These are phyloP conservation scores for Neofusicoccum sp. DNA, from an alignment of 2,329 filamentous ascomycete species.

Conservation along the genomic window DNA sequence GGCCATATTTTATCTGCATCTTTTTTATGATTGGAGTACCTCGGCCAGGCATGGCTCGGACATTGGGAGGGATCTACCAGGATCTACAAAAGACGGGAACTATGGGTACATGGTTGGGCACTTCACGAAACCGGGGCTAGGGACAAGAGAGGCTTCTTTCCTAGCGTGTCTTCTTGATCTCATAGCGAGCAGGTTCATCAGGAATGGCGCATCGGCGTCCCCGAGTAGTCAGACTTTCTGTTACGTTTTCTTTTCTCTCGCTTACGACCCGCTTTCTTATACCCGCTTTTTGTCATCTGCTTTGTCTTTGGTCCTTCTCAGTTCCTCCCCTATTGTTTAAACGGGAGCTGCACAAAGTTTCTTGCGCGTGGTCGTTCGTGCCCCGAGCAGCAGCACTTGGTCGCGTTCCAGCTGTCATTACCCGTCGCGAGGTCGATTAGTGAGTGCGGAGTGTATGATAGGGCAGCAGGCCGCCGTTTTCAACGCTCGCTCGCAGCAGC, in stretches of 20 bases:
- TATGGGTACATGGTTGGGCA: not conserved
- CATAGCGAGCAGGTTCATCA: constrained; percentile 1
- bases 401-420: not conserved
- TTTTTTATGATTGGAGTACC: not conserved
- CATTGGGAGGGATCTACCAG: not conserved
- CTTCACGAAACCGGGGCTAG: not conserved
- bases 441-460: not conserved
- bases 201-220: constrained; percentile 1
- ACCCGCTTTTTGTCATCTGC: not conserved
- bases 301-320: not conserved
- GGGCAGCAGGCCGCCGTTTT: constrained; percentile 7
- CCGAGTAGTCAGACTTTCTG: not conserved
- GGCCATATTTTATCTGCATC: not conserved
- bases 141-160: not conserved
- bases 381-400: not conserved
- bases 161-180: not conserved
- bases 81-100: not conserved
- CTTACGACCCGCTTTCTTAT: not conserved
- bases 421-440: not conserved
- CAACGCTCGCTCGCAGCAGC: not conserved
- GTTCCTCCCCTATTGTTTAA: not conserved
- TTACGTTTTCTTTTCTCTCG: not conserved
- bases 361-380: not conserved
- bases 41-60: no score
- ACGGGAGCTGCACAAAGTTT: not conserved